These are phyloP conservation scores for Xylariaceae sp. DNA, from an alignment of 2,329 filamentous ascomycete genomes.

Conservation along the genomic window DNA sequence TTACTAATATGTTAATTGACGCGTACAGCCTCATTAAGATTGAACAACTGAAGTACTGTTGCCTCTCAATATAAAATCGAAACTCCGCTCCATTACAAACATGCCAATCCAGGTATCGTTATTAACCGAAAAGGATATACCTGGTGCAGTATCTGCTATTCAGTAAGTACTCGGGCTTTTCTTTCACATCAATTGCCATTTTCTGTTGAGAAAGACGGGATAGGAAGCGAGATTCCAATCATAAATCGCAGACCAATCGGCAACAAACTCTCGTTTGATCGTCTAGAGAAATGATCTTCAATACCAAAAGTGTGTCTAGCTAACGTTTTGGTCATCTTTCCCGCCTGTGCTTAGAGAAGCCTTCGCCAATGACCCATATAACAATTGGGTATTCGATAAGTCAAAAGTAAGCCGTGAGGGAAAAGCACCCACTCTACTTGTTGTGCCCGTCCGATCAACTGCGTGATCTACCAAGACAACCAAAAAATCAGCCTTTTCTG, in stretches of 20 bases:
- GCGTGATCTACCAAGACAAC: too few species aligned
- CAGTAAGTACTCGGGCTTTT: constrained; percentile 28
- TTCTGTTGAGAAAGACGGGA: too few species aligned
- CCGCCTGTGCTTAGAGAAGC: constrained; percentile 23
- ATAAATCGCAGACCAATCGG: too few species aligned
- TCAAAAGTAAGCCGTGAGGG: constrained; percentile 26
- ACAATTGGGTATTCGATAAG: constrained; percentile 33
- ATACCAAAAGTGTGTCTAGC: neutral
- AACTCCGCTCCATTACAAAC: constrained; percentile 5
- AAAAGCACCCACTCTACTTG: neutral
- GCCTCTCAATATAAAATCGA: neutral
- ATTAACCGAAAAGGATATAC: constrained; percentile 29
- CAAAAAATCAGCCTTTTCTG: too few species aligned
- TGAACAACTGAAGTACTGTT: too few species aligned
- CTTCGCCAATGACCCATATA: constrained; percentile 32
- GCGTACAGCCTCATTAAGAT: too few species aligned
- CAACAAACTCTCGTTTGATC: too few species aligned
- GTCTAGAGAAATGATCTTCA: too few species aligned
- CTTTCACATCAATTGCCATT: too few species aligned
- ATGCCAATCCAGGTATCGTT: constrained; percentile 28
- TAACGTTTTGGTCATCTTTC: constrained; percentile 14
- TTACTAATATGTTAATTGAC: too few species aligned
- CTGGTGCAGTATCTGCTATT: constrained; percentile 29
- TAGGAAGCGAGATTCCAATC: too few species aligned
- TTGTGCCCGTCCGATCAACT: neutral